phyloP scores from a whole-genome alignment of 2,329 filamentous ascomycete genomes.

The Alternaria novae-zelandiae region DNA sequence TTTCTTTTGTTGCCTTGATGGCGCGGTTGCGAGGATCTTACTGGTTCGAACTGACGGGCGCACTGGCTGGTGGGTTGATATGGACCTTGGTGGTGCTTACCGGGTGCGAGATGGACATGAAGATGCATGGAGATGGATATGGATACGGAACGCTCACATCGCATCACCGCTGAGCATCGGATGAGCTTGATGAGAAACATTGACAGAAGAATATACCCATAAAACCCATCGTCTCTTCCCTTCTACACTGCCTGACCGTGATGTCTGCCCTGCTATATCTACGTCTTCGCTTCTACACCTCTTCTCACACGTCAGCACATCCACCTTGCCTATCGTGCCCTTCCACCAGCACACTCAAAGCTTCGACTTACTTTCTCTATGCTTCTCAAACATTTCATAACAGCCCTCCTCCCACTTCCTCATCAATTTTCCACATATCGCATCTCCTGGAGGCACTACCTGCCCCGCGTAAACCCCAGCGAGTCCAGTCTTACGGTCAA shows the following conservation, averaged over 20 bases:
- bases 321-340: neutral
- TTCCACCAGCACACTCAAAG: neutral
- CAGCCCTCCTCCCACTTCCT: constrained; percentile 26
- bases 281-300: neutral
- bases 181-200: neutral
- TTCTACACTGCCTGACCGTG: neutral
- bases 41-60: neutral
- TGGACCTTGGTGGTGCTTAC: neutral
- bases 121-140: neutral
- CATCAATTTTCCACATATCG: constrained; percentile 16
- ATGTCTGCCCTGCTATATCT: neutral
- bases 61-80: neutral
- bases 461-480: constrained; percentile 40
- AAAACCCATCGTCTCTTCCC: neutral
- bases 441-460: constrained; percentile 40
- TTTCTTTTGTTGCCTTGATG: neutral
- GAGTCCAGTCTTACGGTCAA: constrained; percentile 41
- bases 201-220: neutral
- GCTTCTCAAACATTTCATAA: constrained; percentile 1
- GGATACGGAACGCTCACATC: neutral
- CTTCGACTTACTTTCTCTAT: neutral
- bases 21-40: neutral
- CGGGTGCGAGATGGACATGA: neutral
- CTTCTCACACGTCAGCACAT: neutral
- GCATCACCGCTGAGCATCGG: neutral